These are phyloP conservation scores for Eucalyptus regnans DNA, from an alignment of 345 rosid genomes.

Conservation along the genomic window DNA sequence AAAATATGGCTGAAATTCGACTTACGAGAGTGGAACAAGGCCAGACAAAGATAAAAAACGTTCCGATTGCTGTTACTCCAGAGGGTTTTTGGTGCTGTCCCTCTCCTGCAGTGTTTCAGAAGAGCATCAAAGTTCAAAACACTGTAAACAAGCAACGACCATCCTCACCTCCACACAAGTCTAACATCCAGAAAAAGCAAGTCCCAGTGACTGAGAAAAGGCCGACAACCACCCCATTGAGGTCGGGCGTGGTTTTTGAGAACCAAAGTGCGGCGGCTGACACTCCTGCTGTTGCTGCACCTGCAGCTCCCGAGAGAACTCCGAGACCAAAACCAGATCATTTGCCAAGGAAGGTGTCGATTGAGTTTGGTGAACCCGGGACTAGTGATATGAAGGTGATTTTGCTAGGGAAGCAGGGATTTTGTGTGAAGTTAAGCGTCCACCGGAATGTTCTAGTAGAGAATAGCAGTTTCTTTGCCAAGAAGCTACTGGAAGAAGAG, in stretches of 20 bases:
- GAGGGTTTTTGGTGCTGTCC: conserved; percentile 99
- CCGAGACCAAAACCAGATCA: conserved; percentile 65
- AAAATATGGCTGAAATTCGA: conserved; percentile 79
- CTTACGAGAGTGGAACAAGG: conserved; percentile 61
- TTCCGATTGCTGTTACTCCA: conserved; percentile 94
- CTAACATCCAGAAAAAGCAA: conserved; percentile 37
- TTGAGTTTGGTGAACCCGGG: conserved; percentile 91
- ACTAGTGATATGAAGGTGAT: conserved; percentile 82
- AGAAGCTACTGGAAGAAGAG: conserved; percentile 50
- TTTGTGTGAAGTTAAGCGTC: conserved; percentile 87
- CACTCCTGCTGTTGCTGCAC: conserved; percentile 18
- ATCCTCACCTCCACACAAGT: conserved; percentile 49
- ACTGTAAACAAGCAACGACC: conserved; percentile 53
- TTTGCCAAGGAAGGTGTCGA: conserved; percentile 81
- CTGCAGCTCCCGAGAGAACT: conserved; percentile 44
- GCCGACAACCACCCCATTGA: conserved; percentile 35
- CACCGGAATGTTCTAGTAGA: conserved; percentile 68
- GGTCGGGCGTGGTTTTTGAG: conserved; percentile 38
- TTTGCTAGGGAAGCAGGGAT: conserved; percentile 83
- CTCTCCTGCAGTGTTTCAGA: conserved; percentile 87
- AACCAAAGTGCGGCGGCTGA: conserved; percentile 25
- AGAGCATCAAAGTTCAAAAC: conserved; percentile 56
- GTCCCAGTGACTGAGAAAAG: conserved; percentile 35
- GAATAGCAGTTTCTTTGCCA: conserved; percentile 61
- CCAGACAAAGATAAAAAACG: conserved; percentile 75